These are phyloP conservation scores for Rehmannia glutinosa DNA, from an alignment of 257 asterid genomes.

Conservation along the genomic window DNA sequence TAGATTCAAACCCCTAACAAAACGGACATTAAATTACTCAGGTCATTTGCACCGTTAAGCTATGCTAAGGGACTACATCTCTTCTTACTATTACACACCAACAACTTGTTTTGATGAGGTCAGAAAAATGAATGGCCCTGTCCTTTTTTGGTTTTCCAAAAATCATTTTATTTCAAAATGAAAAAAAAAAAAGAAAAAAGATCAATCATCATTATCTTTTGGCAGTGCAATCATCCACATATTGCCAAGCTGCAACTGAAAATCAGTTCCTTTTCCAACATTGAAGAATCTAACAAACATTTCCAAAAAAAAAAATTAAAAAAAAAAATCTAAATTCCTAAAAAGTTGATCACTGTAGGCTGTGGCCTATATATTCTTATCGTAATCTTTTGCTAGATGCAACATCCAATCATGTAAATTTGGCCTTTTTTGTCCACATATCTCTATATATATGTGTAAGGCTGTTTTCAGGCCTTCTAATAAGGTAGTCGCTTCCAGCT, in stretches of 20 bases:
- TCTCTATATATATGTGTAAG: constrained; percentile 3
- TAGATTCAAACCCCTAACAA: too few relatives aligned
- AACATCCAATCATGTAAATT: constrained; percentile 42
- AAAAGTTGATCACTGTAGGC: constrained; percentile 22
- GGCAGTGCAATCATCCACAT: constrained; percentile 38
- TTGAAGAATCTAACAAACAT: constrained; percentile 29
- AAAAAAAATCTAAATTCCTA: background rate
- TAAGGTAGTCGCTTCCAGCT: too few relatives aligned
- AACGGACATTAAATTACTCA: too few relatives aligned
- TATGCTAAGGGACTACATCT: too few relatives aligned
- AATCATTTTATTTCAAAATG: background rate
- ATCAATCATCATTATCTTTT: constrained; percentile 33
- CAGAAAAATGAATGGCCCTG: constrained; percentile 2
- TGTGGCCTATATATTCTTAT: constrained; percentile 28
- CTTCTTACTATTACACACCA: background rate
- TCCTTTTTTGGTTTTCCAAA: background rate
- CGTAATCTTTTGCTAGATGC: constrained; percentile 30
- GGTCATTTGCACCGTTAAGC: too few relatives aligned
- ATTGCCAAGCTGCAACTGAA: constrained; percentile 40
- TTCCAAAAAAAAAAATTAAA: background rate
- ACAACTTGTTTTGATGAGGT: constrained; percentile 6
- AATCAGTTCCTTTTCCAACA: constrained; percentile 31
- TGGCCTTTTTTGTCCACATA: constrained; percentile 30
- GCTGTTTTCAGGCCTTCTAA: too few relatives aligned
- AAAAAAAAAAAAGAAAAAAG: constrained; percentile 5